phyloP scores from a whole-genome alignment of 805 yeast genomes.

The Lipomyces sp. region DNA sequence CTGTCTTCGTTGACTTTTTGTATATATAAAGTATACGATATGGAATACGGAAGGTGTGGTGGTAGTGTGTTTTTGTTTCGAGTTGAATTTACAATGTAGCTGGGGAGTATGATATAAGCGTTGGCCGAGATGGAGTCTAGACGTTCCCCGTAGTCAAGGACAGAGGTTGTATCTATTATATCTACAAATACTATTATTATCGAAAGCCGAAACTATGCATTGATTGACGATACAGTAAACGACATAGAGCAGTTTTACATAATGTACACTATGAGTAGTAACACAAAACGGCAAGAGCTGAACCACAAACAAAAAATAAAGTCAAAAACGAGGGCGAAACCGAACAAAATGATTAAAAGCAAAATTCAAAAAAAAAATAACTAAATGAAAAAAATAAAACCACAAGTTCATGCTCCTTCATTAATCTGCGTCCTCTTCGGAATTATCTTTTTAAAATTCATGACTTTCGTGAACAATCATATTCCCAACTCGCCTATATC shows the following conservation, averaged over 20 bases:
- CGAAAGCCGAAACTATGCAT: background rate
- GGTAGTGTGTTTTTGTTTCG: background rate
- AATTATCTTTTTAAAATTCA: background rate
- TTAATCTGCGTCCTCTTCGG: background rate
- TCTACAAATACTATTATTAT: background rate
- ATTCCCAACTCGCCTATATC: slow-evolving; percentile 2
- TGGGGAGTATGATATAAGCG: background rate
- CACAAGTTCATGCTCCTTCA: background rate
- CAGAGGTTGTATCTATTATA: background rate
- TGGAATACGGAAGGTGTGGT: background rate
- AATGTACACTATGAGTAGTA: slow-evolving; percentile 1
- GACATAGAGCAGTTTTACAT: slow-evolving; percentile 7
- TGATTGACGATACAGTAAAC: background rate
- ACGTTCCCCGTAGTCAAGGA: background rate
- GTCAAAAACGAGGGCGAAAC: slow-evolving; percentile 1
- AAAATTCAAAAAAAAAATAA: background rate
- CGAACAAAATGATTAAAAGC: background rate
- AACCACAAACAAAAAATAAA: background rate
- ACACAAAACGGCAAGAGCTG: background rate
- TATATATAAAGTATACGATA: background rate
- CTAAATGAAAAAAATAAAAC: background rate
- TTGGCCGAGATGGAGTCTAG: background rate
- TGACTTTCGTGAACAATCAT: background rate
- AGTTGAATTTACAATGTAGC: background rate
- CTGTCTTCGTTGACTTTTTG: background rate